A percentile compares a stretch with the other conserved stretches of the same genome.
These are phyloP conservation scores for Rhizophora mangle DNA, from an alignment of 345 rosid genomes.

Conservation along the genomic window DNA sequence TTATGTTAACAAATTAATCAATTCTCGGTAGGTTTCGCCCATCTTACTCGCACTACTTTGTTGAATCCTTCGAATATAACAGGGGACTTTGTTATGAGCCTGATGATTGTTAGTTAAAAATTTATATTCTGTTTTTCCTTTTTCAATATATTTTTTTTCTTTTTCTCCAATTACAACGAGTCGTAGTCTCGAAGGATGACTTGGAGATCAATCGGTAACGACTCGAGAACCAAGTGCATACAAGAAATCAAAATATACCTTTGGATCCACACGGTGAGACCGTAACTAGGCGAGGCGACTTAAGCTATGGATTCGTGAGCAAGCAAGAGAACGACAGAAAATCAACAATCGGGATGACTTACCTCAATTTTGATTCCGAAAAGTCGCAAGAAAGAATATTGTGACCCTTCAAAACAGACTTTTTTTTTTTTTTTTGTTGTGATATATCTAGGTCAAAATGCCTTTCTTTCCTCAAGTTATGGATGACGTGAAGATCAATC, in stretches of 20 bases:
- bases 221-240: not conserved
- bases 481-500: no score
- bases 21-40: no score
- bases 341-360: no score
- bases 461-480: constrained; percentile 8
- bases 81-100: no score
- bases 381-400: not conserved
- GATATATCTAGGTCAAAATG: constrained; percentile 16
- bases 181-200: not conserved
- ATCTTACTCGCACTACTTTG: no score
- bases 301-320: constrained; percentile 21
- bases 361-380: no score
- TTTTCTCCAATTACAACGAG: constrained; percentile 1
- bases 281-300: constrained; percentile 27
- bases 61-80: no score
- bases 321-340: constrained; percentile 12
- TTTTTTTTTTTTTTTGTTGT: not conserved
- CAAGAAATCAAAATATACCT: not conserved
- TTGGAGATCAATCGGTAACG: constrained; percentile 17
- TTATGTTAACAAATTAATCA: no score
- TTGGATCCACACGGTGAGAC: constrained; percentile 21
- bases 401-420: constrained; percentile 3
- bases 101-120: no score
- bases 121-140: no score
- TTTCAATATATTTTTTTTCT: no score